Conservation (phyloP, 1,139 yeast genomes). For the Magnusiomyces paraingens region DNA sequence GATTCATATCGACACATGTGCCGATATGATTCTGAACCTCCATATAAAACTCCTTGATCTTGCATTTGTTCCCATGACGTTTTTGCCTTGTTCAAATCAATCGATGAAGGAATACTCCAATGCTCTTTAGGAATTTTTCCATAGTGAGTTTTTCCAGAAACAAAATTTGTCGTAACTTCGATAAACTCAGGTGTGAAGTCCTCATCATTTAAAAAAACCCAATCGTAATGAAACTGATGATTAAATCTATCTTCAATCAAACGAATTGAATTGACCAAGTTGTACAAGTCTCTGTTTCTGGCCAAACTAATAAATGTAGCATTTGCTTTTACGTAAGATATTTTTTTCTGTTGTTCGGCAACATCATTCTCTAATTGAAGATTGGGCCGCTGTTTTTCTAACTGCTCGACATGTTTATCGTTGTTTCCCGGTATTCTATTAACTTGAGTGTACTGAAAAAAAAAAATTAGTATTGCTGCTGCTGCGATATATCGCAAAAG, state of each 20-base stretch:
- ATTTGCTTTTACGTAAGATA: constrained; percentile 32
- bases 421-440: too few species aligned
- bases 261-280: constrained; percentile 51
- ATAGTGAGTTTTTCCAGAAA: constrained; percentile 54
- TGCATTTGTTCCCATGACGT: constrained; percentile 44
- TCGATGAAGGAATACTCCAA: constrained; percentile 71
- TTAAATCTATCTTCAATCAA: constrained; percentile 69
- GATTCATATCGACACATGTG: constrained; percentile 74
- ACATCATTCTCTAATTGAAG: too few species aligned
- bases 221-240: constrained; percentile 59
- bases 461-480: too few species aligned
- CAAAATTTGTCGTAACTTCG: constrained; percentile 38
- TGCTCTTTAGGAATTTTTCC: constrained; percentile 57
- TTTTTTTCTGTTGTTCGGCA: too few species aligned
- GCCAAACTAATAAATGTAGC: constrained; percentile 71
- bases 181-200: constrained; percentile 53
- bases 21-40: constrained; percentile 55
- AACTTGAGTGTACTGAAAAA: too few species aligned
- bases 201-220: constrained; percentile 73
- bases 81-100: constrained; percentile 53
- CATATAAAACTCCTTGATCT: constrained; percentile 50
- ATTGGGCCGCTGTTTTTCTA: too few species aligned
- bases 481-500: too few species aligned
- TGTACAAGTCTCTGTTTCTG: constrained; percentile 56
- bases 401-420: too few species aligned